These are phyloP conservation scores for Daldinia childiae DNA, from an alignment of 495 filamentous ascomycete species.

Conservation along the genomic window DNA sequence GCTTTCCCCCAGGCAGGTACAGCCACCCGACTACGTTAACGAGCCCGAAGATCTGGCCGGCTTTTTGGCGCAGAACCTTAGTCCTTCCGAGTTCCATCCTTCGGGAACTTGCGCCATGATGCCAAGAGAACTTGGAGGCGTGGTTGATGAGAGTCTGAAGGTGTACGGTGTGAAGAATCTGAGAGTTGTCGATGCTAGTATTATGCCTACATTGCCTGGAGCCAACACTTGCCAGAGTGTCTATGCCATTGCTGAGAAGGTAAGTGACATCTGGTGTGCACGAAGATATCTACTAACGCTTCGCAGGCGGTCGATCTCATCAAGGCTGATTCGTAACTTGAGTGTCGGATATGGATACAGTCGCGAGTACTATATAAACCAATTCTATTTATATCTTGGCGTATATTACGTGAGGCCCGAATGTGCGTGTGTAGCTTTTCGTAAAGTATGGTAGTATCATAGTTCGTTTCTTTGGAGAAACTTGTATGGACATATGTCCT, in stretches of 20 bases:
- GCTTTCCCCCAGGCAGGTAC: conserved; percentile 41
- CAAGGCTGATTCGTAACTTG: conserved; percentile 35
- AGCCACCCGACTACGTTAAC: conserved; percentile 46
- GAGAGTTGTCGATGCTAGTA: conserved; percentile 56
- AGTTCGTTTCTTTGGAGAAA: too few relatives aligned
- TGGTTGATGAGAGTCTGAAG: conserved; percentile 54
- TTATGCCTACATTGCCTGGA: conserved; percentile 52
- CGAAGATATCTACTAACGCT: not conserved
- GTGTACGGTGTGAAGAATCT: conserved; percentile 54
- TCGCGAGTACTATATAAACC: not conserved
- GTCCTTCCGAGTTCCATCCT: conserved; percentile 56
- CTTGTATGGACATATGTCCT: too few relatives aligned
- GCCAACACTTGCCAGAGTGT: conserved; percentile 56
- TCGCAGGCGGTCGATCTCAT: conserved; percentile 51
- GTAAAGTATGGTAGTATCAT: too few relatives aligned
- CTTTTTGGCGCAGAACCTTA: conserved; percentile 45
- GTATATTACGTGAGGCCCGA: too few relatives aligned
- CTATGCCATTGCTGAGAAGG: conserved; percentile 58
- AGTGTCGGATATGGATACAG: not conserved
- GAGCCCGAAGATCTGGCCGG: conserved; percentile 45
- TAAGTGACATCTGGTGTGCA: conserved; percentile 20
- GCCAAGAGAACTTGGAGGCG: conserved; percentile 63
- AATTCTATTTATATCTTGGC: too few relatives aligned
- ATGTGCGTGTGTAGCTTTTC: too few relatives aligned
- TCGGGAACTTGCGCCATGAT: conserved; percentile 65